These are phyloP conservation scores for Colletotrichum gloeosporioides DNA, from an alignment of 2,329 filamentous ascomycete species.

Conservation along the genomic window DNA sequence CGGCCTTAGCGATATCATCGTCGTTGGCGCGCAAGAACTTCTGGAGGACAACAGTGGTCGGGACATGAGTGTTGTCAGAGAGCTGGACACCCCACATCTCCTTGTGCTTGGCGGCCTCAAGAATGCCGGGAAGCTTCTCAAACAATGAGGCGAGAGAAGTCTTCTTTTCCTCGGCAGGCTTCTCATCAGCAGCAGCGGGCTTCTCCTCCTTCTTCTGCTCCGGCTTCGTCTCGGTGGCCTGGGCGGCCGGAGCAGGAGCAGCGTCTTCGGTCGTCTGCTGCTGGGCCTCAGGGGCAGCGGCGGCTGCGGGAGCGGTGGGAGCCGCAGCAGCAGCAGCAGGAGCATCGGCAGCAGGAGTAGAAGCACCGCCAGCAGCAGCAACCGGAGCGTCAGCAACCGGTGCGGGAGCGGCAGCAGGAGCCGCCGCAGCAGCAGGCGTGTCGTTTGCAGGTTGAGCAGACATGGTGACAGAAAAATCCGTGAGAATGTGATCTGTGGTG, in stretches of 20 bases:
- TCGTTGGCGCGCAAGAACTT: constrained; percentile 94
- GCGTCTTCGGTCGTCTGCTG: constrained; percentile 7
- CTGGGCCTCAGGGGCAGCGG: constrained; percentile 24
- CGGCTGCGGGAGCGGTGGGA: constrained; percentile 24
- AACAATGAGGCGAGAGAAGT: constrained; percentile 61
- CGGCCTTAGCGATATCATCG: constrained; percentile 74
- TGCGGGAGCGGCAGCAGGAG: constrained; percentile 2
- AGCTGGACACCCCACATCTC: constrained; percentile 91
- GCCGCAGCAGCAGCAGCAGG: constrained; percentile 1
- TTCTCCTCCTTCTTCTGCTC: constrained; percentile 32
- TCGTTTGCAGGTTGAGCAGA: constrained; percentile 30
- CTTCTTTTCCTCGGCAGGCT: constrained; percentile 26
- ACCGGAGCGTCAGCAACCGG: background rate
- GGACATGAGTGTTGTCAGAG: constrained; percentile 62
- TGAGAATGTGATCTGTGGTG: background rate
- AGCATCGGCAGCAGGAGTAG: background rate
- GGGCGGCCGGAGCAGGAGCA: constrained; percentile 25
- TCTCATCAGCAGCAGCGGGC: background rate
- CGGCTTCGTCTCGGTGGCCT: constrained; percentile 1
- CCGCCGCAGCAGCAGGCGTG: background rate
- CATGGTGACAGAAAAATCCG: constrained; percentile 26
- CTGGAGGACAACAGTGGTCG: constrained; percentile 83
- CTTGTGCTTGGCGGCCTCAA: constrained; percentile 62
- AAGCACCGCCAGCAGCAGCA: constrained; percentile 20
- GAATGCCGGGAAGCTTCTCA: constrained; percentile 61